Conservation (phyloP, 1,139 yeast genomes). For the Saccharomycopsis hybrid region DNA sequence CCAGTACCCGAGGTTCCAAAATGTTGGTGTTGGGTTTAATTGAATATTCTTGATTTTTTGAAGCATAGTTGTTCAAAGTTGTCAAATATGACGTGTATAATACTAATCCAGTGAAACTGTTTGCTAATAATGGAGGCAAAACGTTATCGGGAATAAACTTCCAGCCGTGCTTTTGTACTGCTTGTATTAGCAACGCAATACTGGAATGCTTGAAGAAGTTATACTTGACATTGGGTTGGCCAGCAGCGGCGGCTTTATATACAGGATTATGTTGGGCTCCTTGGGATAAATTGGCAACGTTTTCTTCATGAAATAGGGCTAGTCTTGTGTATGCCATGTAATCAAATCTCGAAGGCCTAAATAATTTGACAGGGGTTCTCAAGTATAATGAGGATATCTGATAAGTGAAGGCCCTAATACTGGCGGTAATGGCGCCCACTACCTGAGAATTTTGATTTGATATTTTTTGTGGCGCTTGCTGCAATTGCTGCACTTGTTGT, state of each 20-base stretch:
- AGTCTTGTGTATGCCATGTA: slow-evolving; percentile 64
- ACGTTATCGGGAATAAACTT: slow-evolving; percentile 76
- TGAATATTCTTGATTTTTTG: slow-evolving; percentile 24
- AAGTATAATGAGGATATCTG: slow-evolving; percentile 74
- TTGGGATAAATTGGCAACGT: slow-evolving; percentile 19
- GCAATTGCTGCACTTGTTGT: too few species aligned
- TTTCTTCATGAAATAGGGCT: slow-evolving; percentile 39
- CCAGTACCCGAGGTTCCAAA: slow-evolving; percentile 33
- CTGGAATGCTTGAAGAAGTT: slow-evolving; percentile 43
- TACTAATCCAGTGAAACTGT: slow-evolving; percentile 80
- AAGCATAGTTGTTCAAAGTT: slow-evolving; percentile 34
- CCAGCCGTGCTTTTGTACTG: slow-evolving; percentile 79
- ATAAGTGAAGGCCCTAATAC: slow-evolving; percentile 73
- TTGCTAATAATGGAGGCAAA: slow-evolving; percentile 81
- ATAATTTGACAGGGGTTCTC: slow-evolving; percentile 78
- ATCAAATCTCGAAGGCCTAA: slow-evolving; percentile 86
- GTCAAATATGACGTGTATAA: slow-evolving; percentile 75
- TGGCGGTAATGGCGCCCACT: slow-evolving; percentile 68
- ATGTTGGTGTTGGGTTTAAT: slow-evolving; percentile 8
- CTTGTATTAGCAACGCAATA: slow-evolving; percentile 62
- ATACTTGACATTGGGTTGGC: slow-evolving; percentile 10
- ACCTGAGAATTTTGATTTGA: slow-evolving; percentile 28
- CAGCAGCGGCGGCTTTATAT: background rate
- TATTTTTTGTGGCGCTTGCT: slow-evolving; percentile 25
- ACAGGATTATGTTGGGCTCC: slow-evolving; percentile 17